Evolutionary conservation across 164 flowering plant genomes (phyloP).

Genomic region (Umbellularia californica): DNA sequence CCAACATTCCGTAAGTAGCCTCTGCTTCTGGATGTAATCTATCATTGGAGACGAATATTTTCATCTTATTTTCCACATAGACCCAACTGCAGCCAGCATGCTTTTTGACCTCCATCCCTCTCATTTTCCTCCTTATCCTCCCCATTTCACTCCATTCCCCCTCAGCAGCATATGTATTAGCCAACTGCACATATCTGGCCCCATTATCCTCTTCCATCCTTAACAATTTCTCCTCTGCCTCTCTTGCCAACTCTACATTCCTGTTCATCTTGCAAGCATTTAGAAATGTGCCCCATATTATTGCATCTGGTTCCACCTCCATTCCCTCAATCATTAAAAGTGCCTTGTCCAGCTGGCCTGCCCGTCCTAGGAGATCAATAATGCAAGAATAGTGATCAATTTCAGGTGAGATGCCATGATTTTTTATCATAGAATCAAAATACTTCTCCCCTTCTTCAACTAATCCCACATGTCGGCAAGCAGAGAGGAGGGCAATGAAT

Average conservation of each 20-base stretch:
- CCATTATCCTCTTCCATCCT: constrained; percentile 47
- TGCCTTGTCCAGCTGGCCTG: constrained; percentile 53
- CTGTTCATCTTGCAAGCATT: constrained; percentile 57
- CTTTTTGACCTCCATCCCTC: constrained; percentile 52
- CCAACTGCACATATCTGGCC: constrained; percentile 76
- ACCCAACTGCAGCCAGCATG: constrained; percentile 86
- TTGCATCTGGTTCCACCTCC: constrained; percentile 48
- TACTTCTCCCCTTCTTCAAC: constrained; percentile 59
- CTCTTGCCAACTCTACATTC: constrained; percentile 41
- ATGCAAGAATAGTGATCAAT: constrained; percentile 79
- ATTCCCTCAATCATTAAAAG: constrained; percentile 41
- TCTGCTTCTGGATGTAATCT: constrained; percentile 42
- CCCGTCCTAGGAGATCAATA: constrained; percentile 79
- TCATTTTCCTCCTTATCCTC: constrained; percentile 74
- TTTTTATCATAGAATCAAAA: constrained; percentile 54
- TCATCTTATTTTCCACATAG: constrained; percentile 39
- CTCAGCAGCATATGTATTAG: constrained; percentile 74
- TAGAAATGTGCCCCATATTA: constrained; percentile 54
- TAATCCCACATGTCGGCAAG: constrained; percentile 69
- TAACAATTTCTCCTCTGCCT: constrained; percentile 50
- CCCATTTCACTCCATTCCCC: constrained; percentile 74
- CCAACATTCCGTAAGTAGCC: constrained; percentile 43
- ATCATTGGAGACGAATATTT: constrained; percentile 58
- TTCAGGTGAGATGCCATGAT: constrained; percentile 51
- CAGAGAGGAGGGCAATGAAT: constrained; percentile 72